Evolutionary conservation across 2,329 filamentous ascomycete species (phyloP), one percentile per base, ranked within the genome.

Genomic region (Phialophora expanda): DNA sequence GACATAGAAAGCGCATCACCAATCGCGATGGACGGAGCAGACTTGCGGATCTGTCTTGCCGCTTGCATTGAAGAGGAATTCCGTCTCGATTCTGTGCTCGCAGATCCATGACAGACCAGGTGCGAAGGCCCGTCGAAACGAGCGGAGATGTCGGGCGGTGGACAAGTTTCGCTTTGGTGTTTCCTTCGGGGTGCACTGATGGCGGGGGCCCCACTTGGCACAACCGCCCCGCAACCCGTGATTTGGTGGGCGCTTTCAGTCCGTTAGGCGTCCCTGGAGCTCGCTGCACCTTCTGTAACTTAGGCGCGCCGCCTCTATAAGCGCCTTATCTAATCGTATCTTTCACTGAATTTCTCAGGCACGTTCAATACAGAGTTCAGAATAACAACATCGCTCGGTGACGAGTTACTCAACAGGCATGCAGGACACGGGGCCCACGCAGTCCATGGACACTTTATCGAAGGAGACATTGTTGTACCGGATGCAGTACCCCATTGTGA

Each of bases 1-100:
- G 26, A 30, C 48, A 24, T 14, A 26, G 22, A 26, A 22, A 24
- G 9, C 6, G 17, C 22, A 24, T 14, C 48, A 11, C 48, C 48
- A 53, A 53, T 53, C 48, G 48, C 48, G 48, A 53, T 53, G 20
- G 8, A 53, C 6, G 48, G 48, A 22, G 14, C 48, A 53, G 48
- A 24, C 26, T 53, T 26, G 48, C 22, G 12, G 7, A 3, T 28
- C 26, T 28, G 26, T 26, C 48, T 12, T 53, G 14, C 26, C 26
- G 22, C 20, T 6, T 53, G 48, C 48, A 28, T 53, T 8, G 38
- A 53, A 4, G 20, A 22, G 48, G 26, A 6, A 24, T 26, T 8
- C 48, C 14, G 22, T 53, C 26, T 28, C 17, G 7, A 20, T 53
- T 1, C 22, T 8, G 26, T 22, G 26, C 22, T 28, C 12, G 48